Evolutionary conservation across 2,329 filamentous ascomycete genomes (phyloP).

Genomic region (Pseudocercospora pini-densiflorae): DNA sequence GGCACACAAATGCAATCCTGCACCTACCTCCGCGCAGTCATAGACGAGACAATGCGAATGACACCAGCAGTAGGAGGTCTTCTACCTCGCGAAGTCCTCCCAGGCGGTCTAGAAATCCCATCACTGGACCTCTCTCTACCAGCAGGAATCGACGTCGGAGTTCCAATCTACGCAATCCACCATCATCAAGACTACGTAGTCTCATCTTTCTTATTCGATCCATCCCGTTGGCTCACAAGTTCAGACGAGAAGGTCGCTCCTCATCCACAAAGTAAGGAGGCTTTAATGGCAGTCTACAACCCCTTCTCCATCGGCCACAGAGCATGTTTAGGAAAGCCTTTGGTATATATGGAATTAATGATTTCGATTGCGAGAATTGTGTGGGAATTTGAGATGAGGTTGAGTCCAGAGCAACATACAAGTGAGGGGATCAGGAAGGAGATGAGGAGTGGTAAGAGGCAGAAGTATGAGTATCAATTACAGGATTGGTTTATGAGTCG

Average conservation of each 20-base stretch:
- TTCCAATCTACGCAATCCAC: conserved; percentile 43
- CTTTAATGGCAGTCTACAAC: conserved; percentile 68
- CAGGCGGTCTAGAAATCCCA: conserved; percentile 38
- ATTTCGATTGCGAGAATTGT: conserved; percentile 33
- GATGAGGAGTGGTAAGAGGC: conserved; percentile 60
- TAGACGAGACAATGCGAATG: conserved; percentile 55
- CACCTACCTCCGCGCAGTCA: conserved; percentile 51
- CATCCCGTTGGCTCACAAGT: conserved; percentile 35
- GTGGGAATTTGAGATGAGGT: conserved; percentile 33
- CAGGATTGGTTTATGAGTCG: conserved; percentile 73
- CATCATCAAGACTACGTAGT: conserved; percentile 40
- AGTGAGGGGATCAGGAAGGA: conserved; percentile 56
- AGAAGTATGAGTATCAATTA: conserved; percentile 68
- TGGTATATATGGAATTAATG: conserved; percentile 35
- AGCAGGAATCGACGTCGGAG: conserved; percentile 41
- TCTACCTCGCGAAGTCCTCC: conserved; percentile 41
- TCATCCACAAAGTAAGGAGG: conserved; percentile 23
- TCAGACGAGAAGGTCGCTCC: neutral
- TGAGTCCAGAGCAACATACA: conserved; percentile 49
- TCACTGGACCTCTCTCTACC: conserved; percentile 44
- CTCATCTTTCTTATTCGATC: conserved; percentile 34
- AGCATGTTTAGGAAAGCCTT: conserved; percentile 70
- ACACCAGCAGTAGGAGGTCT: conserved; percentile 48
- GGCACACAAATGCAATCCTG: conserved; percentile 42
- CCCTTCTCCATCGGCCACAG: conserved; percentile 73